Conservation (phyloP, 495 filamentous ascomycete species). For the Talaromyces wortmannii region DNA sequence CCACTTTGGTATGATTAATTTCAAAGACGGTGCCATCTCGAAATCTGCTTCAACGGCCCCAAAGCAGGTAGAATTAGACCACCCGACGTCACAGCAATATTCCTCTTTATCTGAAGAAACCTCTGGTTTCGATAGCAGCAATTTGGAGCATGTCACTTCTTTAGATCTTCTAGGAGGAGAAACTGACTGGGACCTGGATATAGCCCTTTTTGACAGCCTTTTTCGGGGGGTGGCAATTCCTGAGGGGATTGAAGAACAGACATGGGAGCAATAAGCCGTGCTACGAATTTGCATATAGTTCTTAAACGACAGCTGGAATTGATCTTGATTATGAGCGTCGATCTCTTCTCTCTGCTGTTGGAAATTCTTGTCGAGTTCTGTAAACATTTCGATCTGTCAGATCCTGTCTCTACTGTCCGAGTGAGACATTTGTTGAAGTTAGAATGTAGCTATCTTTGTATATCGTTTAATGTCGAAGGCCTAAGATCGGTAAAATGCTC, state of each 20-base stretch:
- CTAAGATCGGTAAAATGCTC: too few relatives aligned
- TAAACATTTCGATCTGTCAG: background rate
- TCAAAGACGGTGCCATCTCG: conserved; percentile 13
- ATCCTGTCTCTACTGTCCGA: background rate
- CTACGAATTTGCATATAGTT: background rate
- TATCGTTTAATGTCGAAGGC: too few relatives aligned
- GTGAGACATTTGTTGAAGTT: too few relatives aligned
- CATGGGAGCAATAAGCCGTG: too few relatives aligned
- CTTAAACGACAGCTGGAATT: background rate
- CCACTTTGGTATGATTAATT: conserved; percentile 30
- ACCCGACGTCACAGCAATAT: background rate
- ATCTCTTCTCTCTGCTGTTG: background rate
- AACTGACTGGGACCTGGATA: conserved; percentile 17
- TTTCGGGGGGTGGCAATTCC: conserved; percentile 12
- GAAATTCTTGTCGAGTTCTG: background rate
- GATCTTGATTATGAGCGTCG: background rate
- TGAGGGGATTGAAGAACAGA: background rate
- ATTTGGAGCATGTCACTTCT: background rate
- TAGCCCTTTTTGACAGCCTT: conserved; percentile 22
- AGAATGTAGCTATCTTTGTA: too few relatives aligned
- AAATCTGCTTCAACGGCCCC: background rate
- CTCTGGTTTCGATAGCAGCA: background rate
- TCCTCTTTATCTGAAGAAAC: background rate
- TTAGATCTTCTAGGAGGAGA: conserved; percentile 3
- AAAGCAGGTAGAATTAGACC: background rate